phyloP scores from a whole-genome alignment of 2,329 filamentous ascomycete genomes.

The Aspergillus sp. region DNA sequence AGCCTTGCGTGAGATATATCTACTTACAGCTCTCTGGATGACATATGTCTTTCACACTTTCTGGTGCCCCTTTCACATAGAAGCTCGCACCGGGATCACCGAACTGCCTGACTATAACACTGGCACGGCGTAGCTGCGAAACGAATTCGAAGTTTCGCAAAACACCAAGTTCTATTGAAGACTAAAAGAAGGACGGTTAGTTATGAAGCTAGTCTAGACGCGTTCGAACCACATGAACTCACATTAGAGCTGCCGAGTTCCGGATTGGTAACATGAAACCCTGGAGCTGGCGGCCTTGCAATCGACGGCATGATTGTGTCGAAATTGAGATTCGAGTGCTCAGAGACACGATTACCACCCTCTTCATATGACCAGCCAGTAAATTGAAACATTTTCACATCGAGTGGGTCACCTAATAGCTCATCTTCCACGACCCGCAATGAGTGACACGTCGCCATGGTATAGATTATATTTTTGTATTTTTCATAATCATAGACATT shows the following conservation, averaged over 20 bases:
- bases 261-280: constrained; percentile 30
- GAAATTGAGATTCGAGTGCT: constrained; percentile 63
- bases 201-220: neutral
- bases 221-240: constrained; percentile 1
- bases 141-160: constrained; percentile 91
- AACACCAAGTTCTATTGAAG: constrained; percentile 74
- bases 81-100: constrained; percentile 75
- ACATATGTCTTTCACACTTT: constrained; percentile 94
- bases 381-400: constrained; percentile 98
- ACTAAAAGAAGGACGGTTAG: constrained; percentile 9
- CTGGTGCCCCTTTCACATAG: constrained; percentile 93
- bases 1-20: neutral
- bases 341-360: constrained; percentile 57
- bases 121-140: constrained; percentile 82
- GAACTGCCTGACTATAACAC: constrained; percentile 84
- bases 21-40: constrained; percentile 64
- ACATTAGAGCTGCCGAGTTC: constrained; percentile 11
- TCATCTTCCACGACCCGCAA: constrained; percentile 79
- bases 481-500: constrained; percentile 52
- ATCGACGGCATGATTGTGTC: constrained; percentile 70
- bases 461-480: constrained; percentile 69
- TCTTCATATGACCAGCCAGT: constrained; percentile 90
- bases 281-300: constrained; percentile 63
- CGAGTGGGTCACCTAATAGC: constrained; percentile 84
- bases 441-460: constrained; percentile 96